phyloP scores from a whole-genome alignment of 345 rosid genomes.

The Gossypium turneri region DNA sequence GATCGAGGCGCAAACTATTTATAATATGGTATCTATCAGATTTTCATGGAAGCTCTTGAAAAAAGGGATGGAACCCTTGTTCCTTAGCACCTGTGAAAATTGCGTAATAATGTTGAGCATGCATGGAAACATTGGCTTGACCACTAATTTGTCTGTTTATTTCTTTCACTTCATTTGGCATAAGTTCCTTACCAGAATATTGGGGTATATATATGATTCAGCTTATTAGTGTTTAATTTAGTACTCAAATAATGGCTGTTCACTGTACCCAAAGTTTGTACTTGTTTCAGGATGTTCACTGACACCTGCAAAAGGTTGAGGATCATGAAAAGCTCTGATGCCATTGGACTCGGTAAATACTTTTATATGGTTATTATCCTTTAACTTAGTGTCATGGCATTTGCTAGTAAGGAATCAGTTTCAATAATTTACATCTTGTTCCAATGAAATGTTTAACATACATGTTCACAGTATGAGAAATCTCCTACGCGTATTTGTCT shows the following conservation, averaged over 20 bases:
- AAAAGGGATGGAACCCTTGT: too few species aligned
- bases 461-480: not conserved
- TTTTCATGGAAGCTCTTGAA: not conserved
- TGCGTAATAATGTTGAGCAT: not conserved
- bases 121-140: not conserved
- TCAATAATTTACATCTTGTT: not conserved
- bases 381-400: not conserved
- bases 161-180: too few species aligned
- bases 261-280: conserved; percentile 3
- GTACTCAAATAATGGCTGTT: not conserved
- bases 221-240: not conserved
- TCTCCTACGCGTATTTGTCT: not conserved
- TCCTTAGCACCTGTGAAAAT: too few species aligned
- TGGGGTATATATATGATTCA: not conserved
- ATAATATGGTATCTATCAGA: too few species aligned
- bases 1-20: too few species aligned
- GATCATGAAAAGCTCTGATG: conserved; percentile 73
- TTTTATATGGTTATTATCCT: not conserved
- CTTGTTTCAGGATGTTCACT: conserved; percentile 51
- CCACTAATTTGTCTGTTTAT: not conserved
- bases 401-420: not conserved
- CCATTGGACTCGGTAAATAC: conserved; percentile 56
- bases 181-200: not conserved
- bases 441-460: not conserved
- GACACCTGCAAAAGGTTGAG: conserved; percentile 57